Evolutionary conservation across 106 monocot genomes (phyloP).

Genomic region (Dendrobium chrysotoxum): DNA sequence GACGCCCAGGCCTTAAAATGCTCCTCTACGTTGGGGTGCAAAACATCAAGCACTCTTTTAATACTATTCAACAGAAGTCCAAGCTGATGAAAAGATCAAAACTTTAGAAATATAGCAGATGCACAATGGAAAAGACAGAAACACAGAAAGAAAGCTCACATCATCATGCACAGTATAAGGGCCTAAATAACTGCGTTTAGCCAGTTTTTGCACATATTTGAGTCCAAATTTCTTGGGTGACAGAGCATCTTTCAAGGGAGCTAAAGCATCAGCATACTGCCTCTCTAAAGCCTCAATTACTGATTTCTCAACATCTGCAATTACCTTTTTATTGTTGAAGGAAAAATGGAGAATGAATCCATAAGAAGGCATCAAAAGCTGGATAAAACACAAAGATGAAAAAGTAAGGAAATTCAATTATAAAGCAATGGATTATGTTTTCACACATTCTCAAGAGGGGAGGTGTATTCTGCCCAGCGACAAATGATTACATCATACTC

Average conservation of each 20-base stretch:
- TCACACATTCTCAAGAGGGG: conserved; percentile 74
- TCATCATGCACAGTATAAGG: conserved; percentile 79
- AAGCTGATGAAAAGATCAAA: conserved; percentile 34
- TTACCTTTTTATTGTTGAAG: conserved; percentile 50
- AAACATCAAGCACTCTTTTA: conserved; percentile 86
- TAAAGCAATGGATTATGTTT: conserved; percentile 10
- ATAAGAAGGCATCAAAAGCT: neutral
- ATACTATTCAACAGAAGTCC: conserved; percentile 89
- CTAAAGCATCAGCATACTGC: conserved; percentile 85
- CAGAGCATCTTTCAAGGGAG: conserved; percentile 77
- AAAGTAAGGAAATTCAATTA: neutral
- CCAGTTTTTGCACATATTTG: conserved; percentile 90
- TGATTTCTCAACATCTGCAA: conserved; percentile 94
- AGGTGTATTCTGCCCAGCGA: conserved; percentile 92
- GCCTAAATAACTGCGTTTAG: conserved; percentile 51
- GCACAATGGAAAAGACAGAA: neutral
- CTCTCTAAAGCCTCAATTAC: conserved; percentile 78
- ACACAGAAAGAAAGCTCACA: conserved; percentile 22
- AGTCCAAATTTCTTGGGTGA: conserved; percentile 93
- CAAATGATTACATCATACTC: conserved; percentile 92
- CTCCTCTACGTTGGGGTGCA: conserved; percentile 66
- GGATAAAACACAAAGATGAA: neutral
- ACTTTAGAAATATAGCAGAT: neutral
- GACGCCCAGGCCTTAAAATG: conserved; percentile 93
- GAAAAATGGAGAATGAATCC: conserved; percentile 9